Percentiles rank a stretch among this genome's conserved stretches.
Conservation (phyloP, 164 flowering plant species). For the Hamamelis virginiana region DNA sequence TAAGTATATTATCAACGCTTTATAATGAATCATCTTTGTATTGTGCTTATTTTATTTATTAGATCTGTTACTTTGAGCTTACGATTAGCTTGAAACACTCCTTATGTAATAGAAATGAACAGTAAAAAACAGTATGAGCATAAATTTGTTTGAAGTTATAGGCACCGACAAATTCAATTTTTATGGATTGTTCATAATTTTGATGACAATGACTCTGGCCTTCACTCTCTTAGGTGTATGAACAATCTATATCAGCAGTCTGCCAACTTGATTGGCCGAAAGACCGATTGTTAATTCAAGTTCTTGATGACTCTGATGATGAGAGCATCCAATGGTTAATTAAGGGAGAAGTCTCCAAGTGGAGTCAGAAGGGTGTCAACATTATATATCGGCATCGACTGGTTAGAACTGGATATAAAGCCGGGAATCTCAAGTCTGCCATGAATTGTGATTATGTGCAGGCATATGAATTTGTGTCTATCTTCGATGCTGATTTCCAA, state of each 20-base stretch:
- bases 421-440: constrained; percentile 77
- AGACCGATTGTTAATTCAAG: constrained; percentile 61
- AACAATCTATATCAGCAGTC: constrained; percentile 75
- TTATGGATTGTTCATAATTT: too few relatives aligned
- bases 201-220: too few relatives aligned
- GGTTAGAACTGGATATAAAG: constrained; percentile 70
- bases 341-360: constrained; percentile 57
- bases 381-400: constrained; percentile 69
- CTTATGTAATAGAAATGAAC: too few relatives aligned
- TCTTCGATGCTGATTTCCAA: constrained; percentile 81
- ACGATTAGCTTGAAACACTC: neutral
- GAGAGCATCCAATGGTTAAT: constrained; percentile 61
- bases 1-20: constrained; percentile 25
- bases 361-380: constrained; percentile 65
- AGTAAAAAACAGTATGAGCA: too few relatives aligned
- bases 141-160: constrained; percentile 5
- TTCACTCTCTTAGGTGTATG: constrained; percentile 66
- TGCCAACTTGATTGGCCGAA: constrained; percentile 82
- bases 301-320: constrained; percentile 77
- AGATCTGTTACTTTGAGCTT: neutral
- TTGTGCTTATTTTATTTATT: neutral
- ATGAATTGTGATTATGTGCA: constrained; percentile 68
- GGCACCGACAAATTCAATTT: too few relatives aligned
- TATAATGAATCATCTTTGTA: too few relatives aligned
- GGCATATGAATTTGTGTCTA: constrained; percentile 69